Conservation (phyloP, 495 filamentous ascomycete species). For the Chlorociboria aeruginascens region DNA sequence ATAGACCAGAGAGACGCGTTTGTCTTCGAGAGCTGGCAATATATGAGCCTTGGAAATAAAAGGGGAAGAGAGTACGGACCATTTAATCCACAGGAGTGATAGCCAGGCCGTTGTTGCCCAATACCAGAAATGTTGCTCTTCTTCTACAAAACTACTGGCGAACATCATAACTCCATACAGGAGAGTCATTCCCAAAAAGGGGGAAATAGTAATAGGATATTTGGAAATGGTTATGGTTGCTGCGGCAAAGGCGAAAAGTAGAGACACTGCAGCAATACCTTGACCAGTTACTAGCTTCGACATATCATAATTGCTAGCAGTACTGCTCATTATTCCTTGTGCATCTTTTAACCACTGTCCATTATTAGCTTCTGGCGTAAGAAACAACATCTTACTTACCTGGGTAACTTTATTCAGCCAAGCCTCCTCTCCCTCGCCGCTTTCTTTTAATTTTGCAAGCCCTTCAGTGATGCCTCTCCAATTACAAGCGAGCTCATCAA, state of each 20-base stretch:
- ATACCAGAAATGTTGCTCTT: constrained; percentile 98
- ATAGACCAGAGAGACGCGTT: neutral
- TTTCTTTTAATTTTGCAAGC: neutral
- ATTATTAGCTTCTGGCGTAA: constrained; percentile 16
- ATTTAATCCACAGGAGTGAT: constrained; percentile 47
- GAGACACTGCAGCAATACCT: constrained; percentile 28
- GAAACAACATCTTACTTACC: constrained; percentile 15
- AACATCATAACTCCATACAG: constrained; percentile 86
- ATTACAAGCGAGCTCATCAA: constrained; percentile 52
- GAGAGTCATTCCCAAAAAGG: constrained; percentile 31
- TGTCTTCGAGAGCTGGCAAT: constrained; percentile 5
- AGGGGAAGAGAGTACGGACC: constrained; percentile 9
- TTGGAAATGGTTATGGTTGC: constrained; percentile 18
- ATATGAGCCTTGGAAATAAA: constrained; percentile 3
- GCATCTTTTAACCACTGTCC: constrained; percentile 52
- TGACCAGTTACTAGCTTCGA: constrained; percentile 30
- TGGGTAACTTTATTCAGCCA: constrained; percentile 5
- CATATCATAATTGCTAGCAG: constrained; percentile 85
- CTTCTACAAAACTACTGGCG: constrained; percentile 92
- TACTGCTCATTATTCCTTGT: constrained; percentile 67
- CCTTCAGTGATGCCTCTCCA: constrained; percentile 33
- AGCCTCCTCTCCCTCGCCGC: neutral
- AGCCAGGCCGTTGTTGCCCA: constrained; percentile 76
- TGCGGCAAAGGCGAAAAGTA: constrained; percentile 33
- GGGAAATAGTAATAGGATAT: constrained; percentile 8